Conservation (phyloP, 2,329 filamentous ascomycete genomes). For the Colletotrichum godetiae region DNA sequence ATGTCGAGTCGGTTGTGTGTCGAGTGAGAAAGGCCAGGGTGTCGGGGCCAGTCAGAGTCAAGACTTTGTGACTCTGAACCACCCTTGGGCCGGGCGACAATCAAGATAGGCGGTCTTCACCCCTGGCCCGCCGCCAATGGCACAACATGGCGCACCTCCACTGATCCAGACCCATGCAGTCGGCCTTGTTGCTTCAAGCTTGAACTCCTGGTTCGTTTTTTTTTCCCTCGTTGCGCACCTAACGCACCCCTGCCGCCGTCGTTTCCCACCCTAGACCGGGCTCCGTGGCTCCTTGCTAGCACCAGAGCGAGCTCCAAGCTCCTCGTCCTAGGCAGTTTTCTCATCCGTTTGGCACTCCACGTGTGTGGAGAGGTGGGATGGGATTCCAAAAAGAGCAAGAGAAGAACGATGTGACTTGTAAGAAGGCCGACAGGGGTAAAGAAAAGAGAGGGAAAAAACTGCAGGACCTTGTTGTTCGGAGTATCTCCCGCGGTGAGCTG, state of each 20-base stretch:
- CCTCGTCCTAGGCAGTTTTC: constrained; percentile 20
- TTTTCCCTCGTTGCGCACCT: constrained; percentile 23
- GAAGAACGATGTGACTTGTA: constrained; percentile 6
- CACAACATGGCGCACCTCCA: constrained; percentile 36
- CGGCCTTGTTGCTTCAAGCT: constrained; percentile 33
- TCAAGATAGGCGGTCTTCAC: constrained; percentile 23
- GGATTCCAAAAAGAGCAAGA: constrained; percentile 30
- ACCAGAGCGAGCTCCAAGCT: constrained; percentile 31
- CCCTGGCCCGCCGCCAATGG: constrained; percentile 34
- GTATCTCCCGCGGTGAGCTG: constrained; percentile 24
- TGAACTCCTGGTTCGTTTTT: constrained; percentile 18
- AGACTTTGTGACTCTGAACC: neutral
- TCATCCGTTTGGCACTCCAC: constrained; percentile 29
- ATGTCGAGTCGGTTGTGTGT: neutral
- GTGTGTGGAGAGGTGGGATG: constrained; percentile 34
- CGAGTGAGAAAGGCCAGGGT: neutral
- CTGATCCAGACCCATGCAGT: constrained; percentile 31
- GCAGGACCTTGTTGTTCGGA: constrained; percentile 21
- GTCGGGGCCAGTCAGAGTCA: constrained; percentile 23
- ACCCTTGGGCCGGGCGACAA: constrained; percentile 26
- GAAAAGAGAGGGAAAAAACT: constrained; percentile 7
- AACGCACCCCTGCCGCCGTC: constrained; percentile 22
- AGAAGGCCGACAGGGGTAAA: constrained; percentile 15
- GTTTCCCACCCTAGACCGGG: constrained; percentile 29
- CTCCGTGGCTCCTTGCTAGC: constrained; percentile 17